Percentiles rank a stretch among this genome's conserved stretches.
Conservation (phyloP, 1,139 yeast species). For the Scheffersomyces illinoinensis region DNA sequence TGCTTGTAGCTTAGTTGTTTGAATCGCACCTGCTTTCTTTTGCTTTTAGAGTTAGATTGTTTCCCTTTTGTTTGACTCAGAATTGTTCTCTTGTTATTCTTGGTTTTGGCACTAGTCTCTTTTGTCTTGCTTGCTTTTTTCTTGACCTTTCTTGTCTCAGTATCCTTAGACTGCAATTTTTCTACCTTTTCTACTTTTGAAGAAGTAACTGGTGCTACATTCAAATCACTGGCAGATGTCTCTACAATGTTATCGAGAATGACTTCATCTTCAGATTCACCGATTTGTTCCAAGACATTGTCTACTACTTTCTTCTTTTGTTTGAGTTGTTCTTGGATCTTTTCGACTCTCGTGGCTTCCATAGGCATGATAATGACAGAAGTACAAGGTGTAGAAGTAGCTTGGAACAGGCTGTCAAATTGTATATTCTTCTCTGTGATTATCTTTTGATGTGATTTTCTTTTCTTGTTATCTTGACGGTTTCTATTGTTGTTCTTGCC, state of each 20-base stretch:
- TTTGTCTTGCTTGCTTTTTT: background rate
- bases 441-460: background rate
- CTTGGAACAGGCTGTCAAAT: slow-evolving; percentile 8
- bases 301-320: background rate
- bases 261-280: background rate
- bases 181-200: background rate
- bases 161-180: background rate
- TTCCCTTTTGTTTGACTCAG: background rate
- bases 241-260: background rate
- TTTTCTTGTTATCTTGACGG: slow-evolving; percentile 12
- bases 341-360: slow-evolving; percentile 9
- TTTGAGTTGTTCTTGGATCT: slow-evolving; percentile 6
- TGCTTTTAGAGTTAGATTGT: background rate
- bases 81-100: background rate
- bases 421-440: background rate
- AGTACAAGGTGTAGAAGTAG: slow-evolving; percentile 16
- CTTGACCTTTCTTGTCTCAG: background rate
- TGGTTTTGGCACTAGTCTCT: background rate
- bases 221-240: background rate
- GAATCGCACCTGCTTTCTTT: background rate
- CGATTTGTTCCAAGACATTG: background rate
- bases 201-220: background rate
- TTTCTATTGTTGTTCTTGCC: slow-evolving; percentile 18
- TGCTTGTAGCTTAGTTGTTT: slow-evolving; percentile 1
- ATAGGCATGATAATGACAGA: slow-evolving; percentile 6